Evolutionary conservation across 208 protist species (phyloP).

Genomic region (Wallacemonas sp.): DNA sequence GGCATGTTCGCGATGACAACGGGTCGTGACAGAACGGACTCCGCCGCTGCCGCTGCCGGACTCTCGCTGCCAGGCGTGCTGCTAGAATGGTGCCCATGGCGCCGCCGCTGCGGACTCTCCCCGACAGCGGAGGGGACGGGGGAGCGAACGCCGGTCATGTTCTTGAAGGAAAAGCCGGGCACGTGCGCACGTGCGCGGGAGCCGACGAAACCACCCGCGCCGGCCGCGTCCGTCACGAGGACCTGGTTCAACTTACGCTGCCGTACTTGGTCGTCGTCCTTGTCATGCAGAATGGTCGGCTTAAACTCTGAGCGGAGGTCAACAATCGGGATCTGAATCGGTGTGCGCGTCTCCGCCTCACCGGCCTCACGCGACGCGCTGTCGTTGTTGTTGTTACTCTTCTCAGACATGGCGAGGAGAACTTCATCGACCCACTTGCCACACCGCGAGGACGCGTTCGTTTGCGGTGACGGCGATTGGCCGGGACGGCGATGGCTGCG

Average conservation of each 20-base stretch:
- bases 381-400: conserved; percentile 1
- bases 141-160: conserved; percentile 38
- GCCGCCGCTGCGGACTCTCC: not conserved
- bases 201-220: conserved; percentile 24
- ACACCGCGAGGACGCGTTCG: conserved; percentile 22
- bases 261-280: not conserved
- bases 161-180: conserved; percentile 32
- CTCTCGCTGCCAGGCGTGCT: too few relatives aligned
- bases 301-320: conserved; percentile 63
- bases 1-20: conserved; percentile 16
- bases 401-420: conserved; percentile 23
- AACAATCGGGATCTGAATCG: conserved; percentile 40
- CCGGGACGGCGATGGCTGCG: not conserved
- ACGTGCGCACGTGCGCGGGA: conserved; percentile 41
- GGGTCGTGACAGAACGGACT: not conserved
- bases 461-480: not conserved
- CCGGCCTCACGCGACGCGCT: too few relatives aligned
- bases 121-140: conserved; percentile 15
- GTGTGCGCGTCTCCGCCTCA: conserved; percentile 8
- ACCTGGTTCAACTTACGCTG: not conserved
- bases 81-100: not conserved
- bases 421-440: conserved; percentile 43
- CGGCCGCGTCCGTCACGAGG: conserved; percentile 12
- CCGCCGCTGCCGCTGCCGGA: not conserved
- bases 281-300: conserved; percentile 19